Percentiles rank a stretch among this genome's conserved stretches.
Conservation (phyloP, 2,329 filamentous ascomycete species). For the Neonectria sp. region DNA sequence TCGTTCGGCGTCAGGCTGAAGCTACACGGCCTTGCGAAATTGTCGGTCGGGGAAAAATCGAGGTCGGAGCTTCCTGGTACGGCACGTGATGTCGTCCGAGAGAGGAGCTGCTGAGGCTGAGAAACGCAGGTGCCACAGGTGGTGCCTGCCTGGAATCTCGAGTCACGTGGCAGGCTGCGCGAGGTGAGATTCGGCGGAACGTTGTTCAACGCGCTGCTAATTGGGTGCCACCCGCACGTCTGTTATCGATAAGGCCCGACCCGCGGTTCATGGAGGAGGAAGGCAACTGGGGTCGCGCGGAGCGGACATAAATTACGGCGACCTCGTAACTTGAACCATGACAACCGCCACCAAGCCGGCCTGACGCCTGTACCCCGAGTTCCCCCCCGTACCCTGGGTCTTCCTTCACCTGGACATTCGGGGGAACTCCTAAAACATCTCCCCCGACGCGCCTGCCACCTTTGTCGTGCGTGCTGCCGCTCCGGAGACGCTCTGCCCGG, state of each 20-base stretch:
- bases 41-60: conserved; percentile 53
- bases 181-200: conserved; percentile 21
- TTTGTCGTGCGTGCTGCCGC: neutral
- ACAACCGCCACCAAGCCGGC: conserved; percentile 39
- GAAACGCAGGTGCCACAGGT: neutral
- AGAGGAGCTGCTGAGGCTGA: neutral
- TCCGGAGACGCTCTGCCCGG: neutral
- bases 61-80: conserved; percentile 38
- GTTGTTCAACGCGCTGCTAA: conserved; percentile 23
- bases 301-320: conserved; percentile 43
- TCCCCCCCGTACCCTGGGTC: conserved; percentile 29
- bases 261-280: conserved; percentile 31
- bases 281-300: conserved; percentile 11
- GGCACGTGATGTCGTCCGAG: conserved; percentile 39
- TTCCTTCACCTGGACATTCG: conserved; percentile 27
- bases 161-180: conserved; percentile 17
- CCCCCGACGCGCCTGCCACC: neutral
- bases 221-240: conserved; percentile 20
- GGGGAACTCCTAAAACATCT: conserved; percentile 21
- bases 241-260: conserved; percentile 40
- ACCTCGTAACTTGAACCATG: conserved; percentile 45
- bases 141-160: neutral
- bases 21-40: conserved; percentile 45
- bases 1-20: conserved; percentile 48
- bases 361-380: conserved; percentile 31